Evolutionary conservation across 75 land plant species (phyloP), one percentile per base, ranked within the genome.

Genomic region (Pinus tabuliformis): DNA sequence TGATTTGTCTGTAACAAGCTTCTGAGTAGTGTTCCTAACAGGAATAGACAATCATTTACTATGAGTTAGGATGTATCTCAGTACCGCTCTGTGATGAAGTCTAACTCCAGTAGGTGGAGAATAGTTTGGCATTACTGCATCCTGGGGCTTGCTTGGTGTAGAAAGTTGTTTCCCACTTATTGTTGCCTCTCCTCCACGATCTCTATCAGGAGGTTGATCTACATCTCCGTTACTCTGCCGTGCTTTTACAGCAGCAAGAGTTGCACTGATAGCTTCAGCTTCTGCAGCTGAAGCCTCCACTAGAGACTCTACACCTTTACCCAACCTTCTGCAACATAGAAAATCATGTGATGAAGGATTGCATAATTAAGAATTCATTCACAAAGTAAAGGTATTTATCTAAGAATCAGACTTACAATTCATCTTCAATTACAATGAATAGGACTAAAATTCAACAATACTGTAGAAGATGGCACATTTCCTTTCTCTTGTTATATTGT

Each of bases 231-330:
- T 95, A 49, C 84, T 81, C 76, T 92, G 96, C 6, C 98, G 92
- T 3, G 93, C 93, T 72, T 90, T 92, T n/a, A 90, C 96, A 68
- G 93, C 94, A 78, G 92, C 98, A 42, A 95, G 68, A 73, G 99
- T 82, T 16, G 93, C 92, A 88, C 87, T 92, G 20, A 97, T 97
- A 33, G 99, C 99, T 78, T 97, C 99, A 57, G 96, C 96, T 80
- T 97, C 99, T 52, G 98, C 99, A 80, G 98, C 94, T 57, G 99
- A 87, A 42, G 98, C 98, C 82, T 95, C 93, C 62, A 97, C 98
- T 80, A 97, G 84, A 54, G 87, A 92, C 70, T 97, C 99, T n/a
- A 95, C 98, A 57, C 99, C 98, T 87, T 92, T 93, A 57, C 78
- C 83, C 39, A 74, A 77, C 76, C 90, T 88, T 77, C 97, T 96